A percentile compares a stretch with the other conserved stretches of the same genome.
These are phyloP conservation scores for Entonaema liquescens DNA, from an alignment of 495 filamentous ascomycete genomes.

Conservation along the genomic window DNA sequence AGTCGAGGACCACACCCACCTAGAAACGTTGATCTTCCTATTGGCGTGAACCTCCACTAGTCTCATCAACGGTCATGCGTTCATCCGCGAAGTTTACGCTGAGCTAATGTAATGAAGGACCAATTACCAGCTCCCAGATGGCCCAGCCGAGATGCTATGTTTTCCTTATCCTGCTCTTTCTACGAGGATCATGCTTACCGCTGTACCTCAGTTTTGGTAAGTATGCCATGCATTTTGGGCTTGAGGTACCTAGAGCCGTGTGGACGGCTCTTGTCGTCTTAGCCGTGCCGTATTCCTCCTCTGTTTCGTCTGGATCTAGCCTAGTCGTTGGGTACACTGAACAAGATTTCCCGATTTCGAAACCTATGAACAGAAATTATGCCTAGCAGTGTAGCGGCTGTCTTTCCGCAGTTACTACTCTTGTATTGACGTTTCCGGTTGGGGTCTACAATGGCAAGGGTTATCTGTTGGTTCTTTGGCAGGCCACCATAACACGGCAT, in stretches of 20 bases:
- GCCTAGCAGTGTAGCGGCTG: constrained; percentile 37
- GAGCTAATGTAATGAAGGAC: constrained; percentile 54
- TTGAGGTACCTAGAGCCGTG: constrained; percentile 13
- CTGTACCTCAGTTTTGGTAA: constrained; percentile 30
- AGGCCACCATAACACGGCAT: constrained; percentile 58
- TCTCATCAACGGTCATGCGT: constrained; percentile 60
- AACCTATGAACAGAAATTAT: constrained; percentile 22
- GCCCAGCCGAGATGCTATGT: constrained; percentile 56
- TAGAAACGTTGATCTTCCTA: constrained; percentile 45
- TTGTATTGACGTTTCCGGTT: constrained; percentile 46
- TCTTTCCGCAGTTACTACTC: constrained; percentile 38
- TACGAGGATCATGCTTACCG: constrained; percentile 39
- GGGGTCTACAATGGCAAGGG: constrained; percentile 49
- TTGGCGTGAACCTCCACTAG: constrained; percentile 50
- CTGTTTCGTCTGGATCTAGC: constrained; percentile 21
- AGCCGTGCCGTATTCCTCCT: constrained; percentile 23
- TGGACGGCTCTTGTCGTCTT: constrained; percentile 23
- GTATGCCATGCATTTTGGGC: constrained; percentile 13
- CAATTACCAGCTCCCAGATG: constrained; percentile 52
- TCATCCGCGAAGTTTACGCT: constrained; percentile 56
- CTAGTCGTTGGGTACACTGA: constrained; percentile 11
- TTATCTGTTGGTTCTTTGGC: constrained; percentile 55
- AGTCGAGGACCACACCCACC: constrained; percentile 50
- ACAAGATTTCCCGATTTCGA: constrained; percentile 17
- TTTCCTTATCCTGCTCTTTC: constrained; percentile 43